Conservation (phyloP, 2,329 filamentous ascomycete species). For the Penicillium freii region DNA sequence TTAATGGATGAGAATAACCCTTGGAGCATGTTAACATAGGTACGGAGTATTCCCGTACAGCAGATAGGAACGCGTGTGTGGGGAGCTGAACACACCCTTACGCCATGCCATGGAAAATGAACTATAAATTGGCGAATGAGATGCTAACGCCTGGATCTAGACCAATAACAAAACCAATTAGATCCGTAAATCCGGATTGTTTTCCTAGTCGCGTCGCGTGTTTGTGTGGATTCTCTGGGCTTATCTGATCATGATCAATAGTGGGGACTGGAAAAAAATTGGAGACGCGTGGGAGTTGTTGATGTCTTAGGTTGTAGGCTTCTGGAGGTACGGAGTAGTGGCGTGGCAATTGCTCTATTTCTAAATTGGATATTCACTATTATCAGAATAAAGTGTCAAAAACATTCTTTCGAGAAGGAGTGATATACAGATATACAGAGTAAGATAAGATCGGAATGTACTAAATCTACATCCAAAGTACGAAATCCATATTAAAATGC, state of each 20-base stretch:
- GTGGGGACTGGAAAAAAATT: slow-evolving; percentile 16
- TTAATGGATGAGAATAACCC: not conserved
- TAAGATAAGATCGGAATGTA: slow-evolving; percentile 11
- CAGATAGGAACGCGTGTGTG: slow-evolving; percentile 3
- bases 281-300: slow-evolving; percentile 10
- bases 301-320: not conserved
- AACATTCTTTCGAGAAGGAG: not conserved
- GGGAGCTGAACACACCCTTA: slow-evolving; percentile 5
- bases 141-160: slow-evolving; percentile 5
- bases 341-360: not conserved
- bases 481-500: not conserved
- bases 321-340: not conserved
- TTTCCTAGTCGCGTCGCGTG: slow-evolving; percentile 21
- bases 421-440: not conserved
- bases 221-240: slow-evolving; percentile 8
- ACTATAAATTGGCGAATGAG: slow-evolving; percentile 5
- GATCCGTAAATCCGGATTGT: slow-evolving; percentile 25
- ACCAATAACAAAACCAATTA: slow-evolving; percentile 12
- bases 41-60: not conserved
- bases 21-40: not conserved
- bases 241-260: slow-evolving; percentile 15
- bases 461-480: not conserved
- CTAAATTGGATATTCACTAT: not conserved
- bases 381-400: not conserved
- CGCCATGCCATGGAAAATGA: not conserved